Base-by-base conservation (phyloP, 495 filamentous ascomycete genomes). In the Talaromyces nanjingensis region DNA sequence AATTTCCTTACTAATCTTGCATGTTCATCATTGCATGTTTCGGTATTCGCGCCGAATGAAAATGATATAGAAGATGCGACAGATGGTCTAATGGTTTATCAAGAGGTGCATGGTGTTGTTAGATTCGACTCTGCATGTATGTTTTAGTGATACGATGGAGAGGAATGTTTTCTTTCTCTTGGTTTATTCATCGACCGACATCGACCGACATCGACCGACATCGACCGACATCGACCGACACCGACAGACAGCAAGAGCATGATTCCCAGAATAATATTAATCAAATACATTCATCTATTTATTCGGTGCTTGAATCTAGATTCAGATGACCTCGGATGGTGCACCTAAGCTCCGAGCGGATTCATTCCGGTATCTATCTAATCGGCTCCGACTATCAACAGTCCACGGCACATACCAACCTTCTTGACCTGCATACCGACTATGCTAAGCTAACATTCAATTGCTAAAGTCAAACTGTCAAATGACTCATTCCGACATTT, bases 1-100 rank as follows among this genome's bases (percentile, higher is more conserved):
- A 78, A 59, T 67, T 72, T 60, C 55, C 56, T 25, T 64, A 60
- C 47, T 64, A 53, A 56, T 56, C 52, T 4, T 54, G 52, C 20
- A 54, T 54, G 16, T 54, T 54, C 24, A 12, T 27, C 18, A 27
- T 56, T 29, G 20, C 14, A 42, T 16, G 14, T 42, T 14, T 29
- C 6, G 16, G 53, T n/a, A 16, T 56, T 52, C 29, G 27, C 6
- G n/a, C 22, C 11, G 12, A n/a, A 16, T 5, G 37, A 42, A 27
- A 27, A 56, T 56, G 9, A 56, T 11, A 22, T 56, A 56, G 53
- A 56, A 6, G 53, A 29, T 9, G 11, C 1, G 53, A 56, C 53
- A 14, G 20, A 27, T 29, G 18, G 27, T 7, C 7, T 24, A 1
- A 27, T 27, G 27, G 3, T 27, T 2, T 22, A 14, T 12, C 22